A percentile compares a stretch with the other conserved stretches of the same genome.
phyloP scores from a whole-genome alignment of 78 protist species.

The Monocercomonoides exilis region DNA sequence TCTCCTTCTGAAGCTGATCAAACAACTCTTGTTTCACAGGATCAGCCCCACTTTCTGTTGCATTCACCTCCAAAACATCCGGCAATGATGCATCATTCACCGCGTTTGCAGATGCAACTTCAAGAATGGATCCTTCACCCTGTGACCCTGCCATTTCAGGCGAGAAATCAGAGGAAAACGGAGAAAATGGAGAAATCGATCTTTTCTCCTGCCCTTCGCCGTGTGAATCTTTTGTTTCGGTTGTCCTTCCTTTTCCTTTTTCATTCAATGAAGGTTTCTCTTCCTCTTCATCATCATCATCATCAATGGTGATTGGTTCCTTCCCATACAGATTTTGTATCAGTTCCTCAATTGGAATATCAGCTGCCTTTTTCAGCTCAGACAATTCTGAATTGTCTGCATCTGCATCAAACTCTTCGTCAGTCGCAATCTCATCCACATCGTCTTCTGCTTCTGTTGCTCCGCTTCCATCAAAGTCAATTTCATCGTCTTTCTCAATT shows the following conservation, averaged over 20 bases:
- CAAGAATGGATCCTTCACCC: conserved; percentile 20
- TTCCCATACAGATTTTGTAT: too few species aligned
- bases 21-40: too few species aligned
- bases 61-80: not conserved
- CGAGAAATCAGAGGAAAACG: too few species aligned
- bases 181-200: not conserved
- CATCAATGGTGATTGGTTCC: too few species aligned
- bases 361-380: too few species aligned
- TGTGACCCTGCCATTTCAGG: conserved; percentile 17
- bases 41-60: too few species aligned
- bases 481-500: conserved; percentile 27
- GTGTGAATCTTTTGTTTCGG: not conserved
- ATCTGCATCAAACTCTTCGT: too few species aligned
- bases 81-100: conserved; percentile 25
- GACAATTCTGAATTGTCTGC: too few species aligned
- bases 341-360: too few species aligned
- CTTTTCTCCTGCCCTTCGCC: conserved; percentile 15
- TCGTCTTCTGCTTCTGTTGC: conserved; percentile 10
- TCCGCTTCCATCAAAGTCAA: not conserved
- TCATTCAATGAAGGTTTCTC: too few species aligned
- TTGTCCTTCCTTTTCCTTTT: too few species aligned
- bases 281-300: conserved; percentile 14
- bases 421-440: not conserved
- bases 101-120: not conserved
- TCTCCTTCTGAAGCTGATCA: too few species aligned